Percentiles rank a stretch among this genome's conserved stretches.
Evolutionary conservation across 108 stramenopile species (phyloP).

Genomic region (Aurantiochytrium sp.): DNA sequence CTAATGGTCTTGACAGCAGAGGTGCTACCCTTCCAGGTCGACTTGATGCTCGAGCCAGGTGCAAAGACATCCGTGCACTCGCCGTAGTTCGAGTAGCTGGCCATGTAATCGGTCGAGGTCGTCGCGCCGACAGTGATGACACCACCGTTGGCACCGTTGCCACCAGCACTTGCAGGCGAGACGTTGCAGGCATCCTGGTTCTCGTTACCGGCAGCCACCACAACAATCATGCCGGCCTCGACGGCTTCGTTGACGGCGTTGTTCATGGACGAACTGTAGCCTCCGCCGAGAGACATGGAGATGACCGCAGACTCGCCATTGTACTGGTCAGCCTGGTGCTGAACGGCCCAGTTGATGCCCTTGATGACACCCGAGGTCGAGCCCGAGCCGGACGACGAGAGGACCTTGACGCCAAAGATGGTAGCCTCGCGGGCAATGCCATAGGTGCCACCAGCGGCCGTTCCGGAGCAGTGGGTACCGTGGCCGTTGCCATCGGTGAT

Average conservation of each 20-base stretch:
- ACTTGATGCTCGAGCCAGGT: constrained; percentile 6
- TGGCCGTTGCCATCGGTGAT: constrained; percentile 7
- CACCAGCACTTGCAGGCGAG: constrained; percentile 21
- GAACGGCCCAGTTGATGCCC: not conserved
- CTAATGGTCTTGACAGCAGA: not conserved
- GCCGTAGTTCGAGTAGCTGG: constrained; percentile 26
- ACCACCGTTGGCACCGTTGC: not conserved
- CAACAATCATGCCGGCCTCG: not conserved
- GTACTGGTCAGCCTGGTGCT: not conserved
- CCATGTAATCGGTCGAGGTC: not conserved
- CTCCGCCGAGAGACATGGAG: constrained; percentile 21
- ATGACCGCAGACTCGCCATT: not conserved
- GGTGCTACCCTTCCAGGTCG: not conserved
- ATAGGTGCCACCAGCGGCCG: not conserved
- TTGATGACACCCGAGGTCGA: not conserved
- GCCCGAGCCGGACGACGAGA: not conserved
- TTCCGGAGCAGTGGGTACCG: constrained; percentile 30
- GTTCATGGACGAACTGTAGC: not conserved
- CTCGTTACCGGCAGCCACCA: constrained; percentile 30
- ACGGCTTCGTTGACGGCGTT: not conserved
- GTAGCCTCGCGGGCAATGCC: not conserved
- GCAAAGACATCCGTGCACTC: constrained; percentile 11
- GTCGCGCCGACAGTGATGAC: constrained; percentile 14
- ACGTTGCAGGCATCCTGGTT: not conserved
- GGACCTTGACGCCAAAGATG: constrained; percentile 13